phyloP scores from a whole-genome alignment of 164 flowering plant species.

The Cinnamomum micranthum region DNA sequence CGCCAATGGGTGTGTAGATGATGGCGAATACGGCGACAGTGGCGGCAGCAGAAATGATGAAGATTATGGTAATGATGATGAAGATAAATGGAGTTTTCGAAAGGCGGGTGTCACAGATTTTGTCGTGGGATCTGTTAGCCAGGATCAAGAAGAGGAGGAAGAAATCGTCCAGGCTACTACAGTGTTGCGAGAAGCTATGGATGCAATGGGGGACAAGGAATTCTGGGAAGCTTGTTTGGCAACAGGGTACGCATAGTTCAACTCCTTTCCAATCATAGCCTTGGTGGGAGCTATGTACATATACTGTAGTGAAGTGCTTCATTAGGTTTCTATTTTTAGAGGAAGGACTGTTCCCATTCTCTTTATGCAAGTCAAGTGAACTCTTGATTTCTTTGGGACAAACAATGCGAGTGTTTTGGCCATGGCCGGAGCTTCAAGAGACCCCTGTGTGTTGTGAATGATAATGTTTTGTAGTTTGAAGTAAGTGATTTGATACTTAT shows the following conservation, averaged over 20 bases:
- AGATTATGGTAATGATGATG: not conserved
- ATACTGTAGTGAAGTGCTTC: not conserved
- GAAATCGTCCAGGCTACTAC: not conserved
- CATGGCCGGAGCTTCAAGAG: too few species aligned
- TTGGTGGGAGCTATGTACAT: not conserved
- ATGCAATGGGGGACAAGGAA: slow-evolving; percentile 2
- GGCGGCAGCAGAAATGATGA: not conserved
- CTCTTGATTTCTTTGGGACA: too few species aligned
- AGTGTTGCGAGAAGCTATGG: not conserved
- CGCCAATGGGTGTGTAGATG: not conserved
- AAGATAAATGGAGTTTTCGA: not conserved
- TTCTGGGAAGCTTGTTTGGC: slow-evolving; percentile 8
- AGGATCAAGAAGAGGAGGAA: slow-evolving; percentile 1
- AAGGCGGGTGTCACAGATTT: not conserved
- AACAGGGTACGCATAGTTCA: not conserved
- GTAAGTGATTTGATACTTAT: too few species aligned
- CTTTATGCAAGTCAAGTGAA: too few species aligned
- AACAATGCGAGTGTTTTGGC: too few species aligned
- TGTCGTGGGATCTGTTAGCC: not conserved
- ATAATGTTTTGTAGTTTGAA: too few species aligned
- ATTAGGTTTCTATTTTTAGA: not conserved
- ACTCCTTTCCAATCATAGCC: not conserved
- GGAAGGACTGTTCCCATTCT: too few species aligned
- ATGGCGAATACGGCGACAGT: not conserved
- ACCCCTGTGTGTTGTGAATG: too few species aligned